Conservation (phyloP, 352 stramenopile species). For the Poterioochromonas sp. region DNA sequence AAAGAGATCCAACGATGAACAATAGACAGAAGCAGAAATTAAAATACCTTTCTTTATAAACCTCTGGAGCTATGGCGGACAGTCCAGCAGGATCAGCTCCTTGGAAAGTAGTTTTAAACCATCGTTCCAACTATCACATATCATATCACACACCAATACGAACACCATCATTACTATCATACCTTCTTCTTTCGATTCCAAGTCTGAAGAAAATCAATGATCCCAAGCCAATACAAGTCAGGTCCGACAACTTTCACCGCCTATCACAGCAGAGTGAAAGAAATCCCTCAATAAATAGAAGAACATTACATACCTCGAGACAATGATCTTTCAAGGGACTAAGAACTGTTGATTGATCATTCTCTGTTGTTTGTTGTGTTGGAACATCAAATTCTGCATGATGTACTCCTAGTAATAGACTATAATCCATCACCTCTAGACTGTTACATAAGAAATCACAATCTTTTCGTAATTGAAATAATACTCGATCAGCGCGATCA, state of each 20-base stretch:
- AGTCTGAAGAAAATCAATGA: slow-evolving; percentile 71
- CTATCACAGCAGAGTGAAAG: too few species aligned
- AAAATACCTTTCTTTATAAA: slow-evolving; percentile 61
- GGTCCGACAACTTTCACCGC: slow-evolving; percentile 61
- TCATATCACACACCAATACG: too few species aligned
- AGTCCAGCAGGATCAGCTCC: slow-evolving; percentile 70
- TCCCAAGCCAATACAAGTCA: slow-evolving; percentile 68
- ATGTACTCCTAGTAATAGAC: slow-evolving; percentile 49
- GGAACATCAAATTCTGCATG: not conserved
- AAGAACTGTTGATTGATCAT: too few species aligned
- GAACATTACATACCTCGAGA: too few species aligned
- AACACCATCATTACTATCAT: not conserved
- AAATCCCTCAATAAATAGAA: too few species aligned
- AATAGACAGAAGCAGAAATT: too few species aligned
- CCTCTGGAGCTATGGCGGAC: slow-evolving; percentile 68
- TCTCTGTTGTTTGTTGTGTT: not conserved
- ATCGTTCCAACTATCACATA: slow-evolving; percentile 53
- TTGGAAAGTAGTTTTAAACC: slow-evolving; percentile 64
- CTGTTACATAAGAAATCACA: not conserved
- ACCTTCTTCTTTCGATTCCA: slow-evolving; percentile 56
- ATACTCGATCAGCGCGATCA: slow-evolving; percentile 60
- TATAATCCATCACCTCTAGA: slow-evolving; percentile 69
- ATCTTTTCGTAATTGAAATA: slow-evolving; percentile 57
- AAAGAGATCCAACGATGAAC: too few species aligned
- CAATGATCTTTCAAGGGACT: too few species aligned